These are phyloP conservation scores for Hypsizygus marmoreus DNA, from an alignment of 768 basidiomycete genomes.

Conservation along the genomic window DNA sequence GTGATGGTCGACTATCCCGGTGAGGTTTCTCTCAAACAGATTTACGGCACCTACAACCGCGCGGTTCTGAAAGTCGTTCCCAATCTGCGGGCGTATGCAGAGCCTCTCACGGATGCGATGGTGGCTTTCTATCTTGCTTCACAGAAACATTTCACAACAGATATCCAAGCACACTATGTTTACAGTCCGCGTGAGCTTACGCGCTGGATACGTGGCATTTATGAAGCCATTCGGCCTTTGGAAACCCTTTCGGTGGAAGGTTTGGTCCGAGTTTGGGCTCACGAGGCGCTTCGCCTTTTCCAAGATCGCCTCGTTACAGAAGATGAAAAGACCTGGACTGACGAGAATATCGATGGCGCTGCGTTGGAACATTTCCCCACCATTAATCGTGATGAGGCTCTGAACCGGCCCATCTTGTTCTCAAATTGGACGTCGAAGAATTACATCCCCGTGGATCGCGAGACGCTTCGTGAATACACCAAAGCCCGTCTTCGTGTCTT, in stretches of 20 bases:
- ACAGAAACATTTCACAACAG: constrained; percentile 92
- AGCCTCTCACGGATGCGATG: constrained; percentile 97
- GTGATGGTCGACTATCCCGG: constrained; percentile 99
- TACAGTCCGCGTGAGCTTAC: constrained; percentile 99
- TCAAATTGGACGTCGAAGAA: constrained; percentile 99
- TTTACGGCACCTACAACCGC: constrained; percentile 97
- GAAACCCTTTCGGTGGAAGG: constrained; percentile 95
- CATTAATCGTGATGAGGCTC: constrained; percentile 83
- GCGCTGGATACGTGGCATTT: constrained; percentile 95
- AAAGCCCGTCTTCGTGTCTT: constrained; percentile 97
- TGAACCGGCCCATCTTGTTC: constrained; percentile 89
- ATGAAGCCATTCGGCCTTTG: constrained; percentile 92
- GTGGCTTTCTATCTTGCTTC: constrained; percentile 94
- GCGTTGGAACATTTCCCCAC: constrained; percentile 94
- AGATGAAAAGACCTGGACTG: constrained; percentile 93
- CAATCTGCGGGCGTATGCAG: constrained; percentile 87
- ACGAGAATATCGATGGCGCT: constrained; percentile 82
- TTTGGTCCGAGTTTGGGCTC: constrained; percentile 95
- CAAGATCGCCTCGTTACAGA: constrained; percentile 95
- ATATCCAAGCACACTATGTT: constrained; percentile 97
- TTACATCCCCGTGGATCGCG: constrained; percentile 94
- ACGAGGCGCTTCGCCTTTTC: constrained; percentile 96
- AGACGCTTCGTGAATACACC: constrained; percentile 90
- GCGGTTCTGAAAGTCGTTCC: constrained; percentile 95
- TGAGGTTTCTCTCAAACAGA: constrained; percentile 94